Evolutionary conservation across 352 stramenopile genomes (phyloP).

Genomic region (Phytophthora meadii): DNA sequence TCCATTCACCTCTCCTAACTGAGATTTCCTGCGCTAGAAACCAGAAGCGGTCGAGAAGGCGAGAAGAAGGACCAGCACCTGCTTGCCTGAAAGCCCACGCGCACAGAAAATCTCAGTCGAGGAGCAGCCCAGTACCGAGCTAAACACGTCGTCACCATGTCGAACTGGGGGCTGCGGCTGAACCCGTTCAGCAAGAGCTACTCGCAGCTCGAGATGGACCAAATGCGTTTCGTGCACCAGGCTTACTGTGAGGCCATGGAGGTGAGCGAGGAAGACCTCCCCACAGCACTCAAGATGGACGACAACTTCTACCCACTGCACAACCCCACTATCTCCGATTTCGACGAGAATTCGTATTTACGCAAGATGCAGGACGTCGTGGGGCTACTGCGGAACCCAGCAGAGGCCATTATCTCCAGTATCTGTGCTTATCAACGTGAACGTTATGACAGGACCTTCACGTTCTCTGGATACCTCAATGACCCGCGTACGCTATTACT

Average conservation of each 20-base stretch:
- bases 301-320: conserved; percentile 83
- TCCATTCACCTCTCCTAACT: conserved; percentile 4
- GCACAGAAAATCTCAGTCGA: conserved; percentile 17
- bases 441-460: conserved; percentile 76
- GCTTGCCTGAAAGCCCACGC: background rate
- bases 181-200: conserved; percentile 87
- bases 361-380: conserved; percentile 90
- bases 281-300: conserved; percentile 86
- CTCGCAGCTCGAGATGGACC: conserved; percentile 84
- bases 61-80: conserved; percentile 23
- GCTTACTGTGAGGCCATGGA: conserved; percentile 89
- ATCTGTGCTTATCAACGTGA: conserved; percentile 88
- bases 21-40: conserved; percentile 32
- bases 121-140: background rate
- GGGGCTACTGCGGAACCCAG: conserved; percentile 77
- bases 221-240: conserved; percentile 89
- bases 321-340: conserved; percentile 78
- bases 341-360: conserved; percentile 89
- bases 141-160: conserved; percentile 46
- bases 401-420: conserved; percentile 86
- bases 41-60: conserved; percentile 25
- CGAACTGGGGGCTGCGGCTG: conserved; percentile 81
- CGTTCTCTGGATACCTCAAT: conserved; percentile 84
- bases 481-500: conserved; percentile 83
- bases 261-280: conserved; percentile 81